Percentiles rank a stretch among this genome's conserved stretches.
These are phyloP conservation scores for Phaeosphaeriaceae sp. DNA, from an alignment of 2,329 filamentous ascomycete genomes.

Conservation along the genomic window DNA sequence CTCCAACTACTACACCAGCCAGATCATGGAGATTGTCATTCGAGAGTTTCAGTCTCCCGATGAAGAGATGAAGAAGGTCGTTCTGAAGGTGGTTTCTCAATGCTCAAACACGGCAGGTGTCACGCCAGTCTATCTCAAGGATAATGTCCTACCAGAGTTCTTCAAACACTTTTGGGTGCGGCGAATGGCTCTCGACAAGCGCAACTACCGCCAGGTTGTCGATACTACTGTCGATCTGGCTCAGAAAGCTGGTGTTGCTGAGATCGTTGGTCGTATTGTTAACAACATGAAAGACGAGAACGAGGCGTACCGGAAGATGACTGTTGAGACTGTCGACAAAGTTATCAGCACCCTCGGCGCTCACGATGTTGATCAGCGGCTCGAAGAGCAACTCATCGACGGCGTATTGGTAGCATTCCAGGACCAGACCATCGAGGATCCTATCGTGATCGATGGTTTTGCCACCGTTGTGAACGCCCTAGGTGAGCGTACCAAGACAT, in stretches of 20 bases:
- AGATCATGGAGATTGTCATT: constrained; percentile 98
- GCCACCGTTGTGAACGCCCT: constrained; percentile 96
- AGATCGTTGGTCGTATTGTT: constrained; percentile 93
- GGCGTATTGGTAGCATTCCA: constrained; percentile 97
- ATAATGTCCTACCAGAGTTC: constrained; percentile 93
- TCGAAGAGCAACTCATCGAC: constrained; percentile 94
- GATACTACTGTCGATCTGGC: constrained; percentile 97
- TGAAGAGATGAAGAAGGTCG: constrained; percentile 99
- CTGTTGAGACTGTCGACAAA: constrained; percentile 96
- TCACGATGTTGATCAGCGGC: constrained; percentile 88
- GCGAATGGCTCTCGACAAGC: constrained; percentile 94
- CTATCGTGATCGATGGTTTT: constrained; percentile 96
- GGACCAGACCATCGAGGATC: constrained; percentile 95
- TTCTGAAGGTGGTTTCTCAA: constrained; percentile 95
- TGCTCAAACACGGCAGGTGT: constrained; percentile 95
- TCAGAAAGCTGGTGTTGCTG: constrained; percentile 95
- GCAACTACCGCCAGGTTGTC: constrained; percentile 97
- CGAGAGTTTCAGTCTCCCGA: constrained; percentile 96
- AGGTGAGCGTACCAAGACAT: constrained; percentile 92
- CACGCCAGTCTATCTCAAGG: constrained; percentile 91
- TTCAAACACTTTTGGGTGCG: constrained; percentile 99
- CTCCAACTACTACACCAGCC: constrained; percentile 97
- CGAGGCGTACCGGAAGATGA: constrained; percentile 98
- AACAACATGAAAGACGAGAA: constrained; percentile 97
- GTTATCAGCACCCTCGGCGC: constrained; percentile 91